Percentiles rank a stretch among this genome's conserved stretches.
phyloP scores from a whole-genome alignment of 805 yeast genomes.

The Lachancea mirantina region DNA sequence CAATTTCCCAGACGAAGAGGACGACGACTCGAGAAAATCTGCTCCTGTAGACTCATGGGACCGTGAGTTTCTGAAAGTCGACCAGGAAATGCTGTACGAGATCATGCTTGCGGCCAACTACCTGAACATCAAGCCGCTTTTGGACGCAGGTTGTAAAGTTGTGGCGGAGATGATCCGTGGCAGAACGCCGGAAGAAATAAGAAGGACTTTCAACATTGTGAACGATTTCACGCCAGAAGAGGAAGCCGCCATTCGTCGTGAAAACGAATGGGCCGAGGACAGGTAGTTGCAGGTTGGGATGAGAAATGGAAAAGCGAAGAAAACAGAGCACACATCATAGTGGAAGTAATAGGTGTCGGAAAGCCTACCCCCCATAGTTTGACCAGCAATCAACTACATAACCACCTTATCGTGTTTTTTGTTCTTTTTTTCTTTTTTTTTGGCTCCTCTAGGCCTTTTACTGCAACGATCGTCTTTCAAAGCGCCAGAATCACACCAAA shows the following conservation, averaged over 20 bases:
- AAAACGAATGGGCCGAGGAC: constrained; percentile 88
- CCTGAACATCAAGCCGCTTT: constrained; percentile 63
- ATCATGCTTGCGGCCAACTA: constrained; percentile 78
- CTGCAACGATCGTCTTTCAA: too few species aligned
- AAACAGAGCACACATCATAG: too few species aligned
- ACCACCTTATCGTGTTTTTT: too few species aligned
- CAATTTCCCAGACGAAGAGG: constrained; percentile 69
- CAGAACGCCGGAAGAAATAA: constrained; percentile 70
- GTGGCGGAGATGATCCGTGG: constrained; percentile 82
- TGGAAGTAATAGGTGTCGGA: too few species aligned
- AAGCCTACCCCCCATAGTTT: too few species aligned
- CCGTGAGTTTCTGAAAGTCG: constrained; percentile 85
- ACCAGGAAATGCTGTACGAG: constrained; percentile 82
- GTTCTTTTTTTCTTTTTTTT: too few species aligned
- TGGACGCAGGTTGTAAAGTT: constrained; percentile 73
- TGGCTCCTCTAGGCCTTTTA: too few species aligned
- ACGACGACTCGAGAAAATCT: constrained; percentile 77
- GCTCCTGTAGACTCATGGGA: constrained; percentile 96
- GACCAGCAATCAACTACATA: too few species aligned
- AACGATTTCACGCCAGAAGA: constrained; percentile 83
- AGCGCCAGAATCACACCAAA: too few species aligned
- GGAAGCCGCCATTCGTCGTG: constrained; percentile 80
- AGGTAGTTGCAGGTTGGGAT: too few species aligned
- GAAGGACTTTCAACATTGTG: constrained; percentile 72
- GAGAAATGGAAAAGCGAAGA: too few species aligned